Base-by-base conservation (phyloP, 2,329 filamentous ascomycete species). In the Thyridium curvatum region DNA sequence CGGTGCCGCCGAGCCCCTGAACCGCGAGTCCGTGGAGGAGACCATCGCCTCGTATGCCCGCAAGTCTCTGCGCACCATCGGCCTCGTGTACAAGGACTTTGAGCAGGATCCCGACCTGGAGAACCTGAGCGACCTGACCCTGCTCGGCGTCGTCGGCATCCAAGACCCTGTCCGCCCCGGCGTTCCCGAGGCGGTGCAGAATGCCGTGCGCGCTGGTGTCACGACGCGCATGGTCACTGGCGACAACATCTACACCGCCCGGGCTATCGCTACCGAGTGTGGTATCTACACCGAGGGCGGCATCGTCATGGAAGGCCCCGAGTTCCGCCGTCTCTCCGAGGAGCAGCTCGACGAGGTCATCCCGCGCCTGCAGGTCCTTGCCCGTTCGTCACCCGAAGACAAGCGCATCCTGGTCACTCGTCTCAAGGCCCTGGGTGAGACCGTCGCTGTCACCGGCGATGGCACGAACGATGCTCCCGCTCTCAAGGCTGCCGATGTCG, bases 391-490 rank as follows among this genome's bases (percentile, higher is more conserved):
- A 42, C 84, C 84, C 8, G 81, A 86, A 48, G 83, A 87, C 55
- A 87, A 88, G 63, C 79, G 80, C 38, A 77, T 83, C 16, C 66
- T 88, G 33, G 84, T 87, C 18, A 76, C 77, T 53, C 71, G 77
- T 41, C 70, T 87, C 45, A 85, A 84, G 59, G 79, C 80, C 44
- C 69, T 81, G 53, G 79, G 79, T 31, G 83, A 90, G 56, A 87
- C 80, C 14, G 86, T 90, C 37, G 85, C 85, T 34, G 85, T 90
- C 8, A 90, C 85, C 26, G 85, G 85, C 47, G 85, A 90, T 51
- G 85, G 85, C 41, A 89, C 85, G 49, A 90, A 90, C 55, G 85
- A 90, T 59, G 85, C 83, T 4, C 84, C 84, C 18, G 85, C 85
- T 38, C 69, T 90, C 34, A 87, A 86, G 61, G 81, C 80, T 51